Evolutionary conservation across 1,284 basidiomycete genomes (phyloP).

Genomic region (Xerocomus nothofagi): DNA sequence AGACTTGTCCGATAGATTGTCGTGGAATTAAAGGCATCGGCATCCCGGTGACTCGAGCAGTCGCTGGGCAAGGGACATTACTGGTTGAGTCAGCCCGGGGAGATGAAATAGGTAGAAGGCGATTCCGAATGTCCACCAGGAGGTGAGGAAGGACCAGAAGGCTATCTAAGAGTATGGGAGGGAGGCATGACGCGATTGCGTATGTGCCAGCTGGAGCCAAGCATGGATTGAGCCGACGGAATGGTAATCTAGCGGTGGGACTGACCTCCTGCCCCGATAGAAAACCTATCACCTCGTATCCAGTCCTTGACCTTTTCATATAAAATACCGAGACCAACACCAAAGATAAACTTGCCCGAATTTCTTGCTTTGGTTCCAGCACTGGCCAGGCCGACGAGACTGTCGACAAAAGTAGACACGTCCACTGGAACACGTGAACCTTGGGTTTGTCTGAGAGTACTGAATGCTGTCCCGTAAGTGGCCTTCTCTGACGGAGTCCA

Average conservation of each 20-base stretch:
- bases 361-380: conserved; percentile 45
- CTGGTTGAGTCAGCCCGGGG: conserved; percentile 19
- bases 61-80: conserved; percentile 16
- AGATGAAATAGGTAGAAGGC: conserved; percentile 52
- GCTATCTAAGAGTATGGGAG: conserved; percentile 61
- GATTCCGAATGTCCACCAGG: conserved; percentile 60
- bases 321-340: conserved; percentile 44
- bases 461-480: conserved; percentile 67
- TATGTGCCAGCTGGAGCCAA: conserved; percentile 62
- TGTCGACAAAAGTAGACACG: conserved; percentile 56
- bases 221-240: conserved; percentile 4
- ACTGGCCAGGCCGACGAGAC: conserved; percentile 56
- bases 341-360: conserved; percentile 39
- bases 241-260: conserved; percentile 4
- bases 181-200: conserved; percentile 63
- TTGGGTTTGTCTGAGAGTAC: conserved; percentile 45
- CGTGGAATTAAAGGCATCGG: conserved; percentile 4
- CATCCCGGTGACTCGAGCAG: not conserved
- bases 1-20: conserved; percentile 3
- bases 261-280: conserved; percentile 74
- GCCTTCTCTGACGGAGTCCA: conserved; percentile 73
- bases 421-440: conserved; percentile 53
- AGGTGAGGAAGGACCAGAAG: conserved; percentile 66
- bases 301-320: conserved; percentile 42
- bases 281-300: conserved; percentile 62